A percentile compares a stretch with the other conserved stretches of the same genome.
Evolutionary conservation across 1,284 basidiomycete genomes (phyloP).

Genomic region (Tilletia walkeri): DNA sequence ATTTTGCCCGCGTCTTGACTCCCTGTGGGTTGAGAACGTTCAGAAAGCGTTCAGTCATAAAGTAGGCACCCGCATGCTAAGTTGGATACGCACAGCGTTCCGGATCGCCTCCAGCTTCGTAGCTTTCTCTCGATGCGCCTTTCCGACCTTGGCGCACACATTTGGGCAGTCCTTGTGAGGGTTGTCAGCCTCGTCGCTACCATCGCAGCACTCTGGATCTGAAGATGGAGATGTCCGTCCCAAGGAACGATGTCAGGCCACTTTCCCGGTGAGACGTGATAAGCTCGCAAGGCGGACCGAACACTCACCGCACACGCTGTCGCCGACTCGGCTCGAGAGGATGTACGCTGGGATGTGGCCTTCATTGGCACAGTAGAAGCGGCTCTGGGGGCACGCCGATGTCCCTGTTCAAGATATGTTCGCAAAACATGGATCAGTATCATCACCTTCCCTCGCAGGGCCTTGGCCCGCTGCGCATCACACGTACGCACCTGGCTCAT

Average conservation of each 20-base stretch:
- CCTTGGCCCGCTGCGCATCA: neutral
- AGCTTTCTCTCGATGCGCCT: slow-evolving; percentile 66
- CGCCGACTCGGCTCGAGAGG: slow-evolving; percentile 79
- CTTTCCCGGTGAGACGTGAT: neutral
- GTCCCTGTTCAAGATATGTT: slow-evolving; percentile 64
- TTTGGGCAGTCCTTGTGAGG: slow-evolving; percentile 67
- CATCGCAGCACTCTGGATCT: slow-evolving; percentile 95
- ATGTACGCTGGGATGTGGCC: slow-evolving; percentile 82
- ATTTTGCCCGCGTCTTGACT: slow-evolving; percentile 82
- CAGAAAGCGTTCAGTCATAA: neutral
- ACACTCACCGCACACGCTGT: slow-evolving; percentile 83
- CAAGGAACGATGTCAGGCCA: no score
- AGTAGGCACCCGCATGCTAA: no score
- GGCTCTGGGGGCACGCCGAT: slow-evolving; percentile 71
- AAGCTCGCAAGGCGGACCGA: neutral
- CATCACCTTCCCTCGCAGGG: no score
- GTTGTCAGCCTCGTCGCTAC: slow-evolving; percentile 75
- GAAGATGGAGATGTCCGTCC: slow-evolving; percentile 15
- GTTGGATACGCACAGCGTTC: slow-evolving; percentile 61
- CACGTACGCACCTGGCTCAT: slow-evolving; percentile 70
- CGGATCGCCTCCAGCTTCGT: slow-evolving; percentile 74
- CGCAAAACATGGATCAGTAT: neutral
- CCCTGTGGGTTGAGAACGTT: slow-evolving; percentile 58
- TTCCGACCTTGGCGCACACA: slow-evolving; percentile 73
- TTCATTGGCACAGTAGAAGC: slow-evolving; percentile 83